Base-by-base conservation (phyloP, 306 rosid genomes). In the Corylus heterophylla region DNA sequence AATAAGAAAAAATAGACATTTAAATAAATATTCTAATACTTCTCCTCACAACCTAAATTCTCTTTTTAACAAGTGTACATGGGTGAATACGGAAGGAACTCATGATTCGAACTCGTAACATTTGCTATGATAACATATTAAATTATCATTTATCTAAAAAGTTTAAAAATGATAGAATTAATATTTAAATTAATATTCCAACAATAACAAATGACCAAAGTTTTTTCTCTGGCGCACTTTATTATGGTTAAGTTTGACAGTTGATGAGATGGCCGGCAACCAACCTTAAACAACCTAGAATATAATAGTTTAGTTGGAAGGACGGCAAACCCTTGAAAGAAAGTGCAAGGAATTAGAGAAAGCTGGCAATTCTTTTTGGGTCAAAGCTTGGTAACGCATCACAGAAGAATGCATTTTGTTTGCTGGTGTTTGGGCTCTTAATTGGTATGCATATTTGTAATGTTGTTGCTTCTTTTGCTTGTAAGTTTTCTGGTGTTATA, bases 381-480 rank as follows among this genome's bases (percentile, higher is more conserved):
- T 20, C 64, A 58, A 58, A 58, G 29, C 35, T 58, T 22, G 31
- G 64, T 11, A 25, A 59, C 35, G 7, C 64, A 58, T 58, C 66
- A 11, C 66, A 25, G 35, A 11, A 22, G 66, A 25, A 27, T 22
- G 25, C 35, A 25, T 55, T 55, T 55, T 18, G 22, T 55, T n/a
- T 55, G 27, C 25, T 18, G 5, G 25, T 54, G 7, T 9, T 22
- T 58, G 12, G 64, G 64, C 13, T 22, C 2, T 4, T 25, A 59
- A 25, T 4, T 4, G 4, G 37, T 11, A 1, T 1, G 13, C 12
- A 29, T 3, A 12, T 25, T 12, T 31, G 70, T 16, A 35, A 35
- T 64, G 70, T 31, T 31, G 35, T 64, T 64, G 35, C 48, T 35
- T 64, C 14, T 17, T 67, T 37, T 67, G 71, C 71, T 67, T 67